Percentiles rank a stretch among this genome's conserved stretches.
These are phyloP conservation scores for Botryotinia narcissicola DNA, from an alignment of 2,329 filamentous ascomycete genomes.

Conservation along the genomic window DNA sequence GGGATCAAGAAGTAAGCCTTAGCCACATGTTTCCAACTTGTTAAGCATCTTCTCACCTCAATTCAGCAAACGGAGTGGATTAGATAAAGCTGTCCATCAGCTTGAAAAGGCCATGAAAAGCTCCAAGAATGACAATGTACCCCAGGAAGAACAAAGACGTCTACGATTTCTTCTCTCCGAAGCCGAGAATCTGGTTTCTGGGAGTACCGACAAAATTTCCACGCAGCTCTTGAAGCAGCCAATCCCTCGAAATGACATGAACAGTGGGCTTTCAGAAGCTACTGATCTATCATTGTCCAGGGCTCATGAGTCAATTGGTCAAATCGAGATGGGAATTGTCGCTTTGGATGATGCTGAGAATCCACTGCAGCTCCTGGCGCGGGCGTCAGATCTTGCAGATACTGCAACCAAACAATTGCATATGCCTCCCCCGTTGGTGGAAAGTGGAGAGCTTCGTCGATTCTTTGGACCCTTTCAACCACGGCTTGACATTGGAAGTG, in stretches of 20 bases:
- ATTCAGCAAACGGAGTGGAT: constrained; percentile 65
- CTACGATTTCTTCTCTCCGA: constrained; percentile 52
- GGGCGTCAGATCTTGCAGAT: constrained; percentile 61
- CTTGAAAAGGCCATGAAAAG: constrained; percentile 67
- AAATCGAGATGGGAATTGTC: constrained; percentile 48
- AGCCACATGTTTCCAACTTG: neutral
- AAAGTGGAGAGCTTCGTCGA: constrained; percentile 49
- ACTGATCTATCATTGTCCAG: neutral
- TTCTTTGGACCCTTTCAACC: constrained; percentile 67
- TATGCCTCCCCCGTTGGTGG: neutral
- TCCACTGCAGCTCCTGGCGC: constrained; percentile 68
- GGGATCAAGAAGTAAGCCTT: constrained; percentile 68
- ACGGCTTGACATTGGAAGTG: constrained; percentile 59
- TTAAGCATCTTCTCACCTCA: neutral
- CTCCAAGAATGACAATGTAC: constrained; percentile 44
- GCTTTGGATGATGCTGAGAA: constrained; percentile 73
- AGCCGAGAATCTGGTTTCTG: constrained; percentile 44
- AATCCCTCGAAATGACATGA: neutral
- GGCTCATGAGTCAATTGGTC: neutral
- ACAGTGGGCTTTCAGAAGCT: neutral
- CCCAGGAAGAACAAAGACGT: constrained; percentile 45
- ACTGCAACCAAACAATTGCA: constrained; percentile 21
- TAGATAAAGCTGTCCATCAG: constrained; percentile 72
- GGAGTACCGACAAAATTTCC: constrained; percentile 28
- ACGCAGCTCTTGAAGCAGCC: neutral